phyloP scores from a whole-genome alignment of 495 filamentous ascomycete species.

The Penicillium turbatum region DNA sequence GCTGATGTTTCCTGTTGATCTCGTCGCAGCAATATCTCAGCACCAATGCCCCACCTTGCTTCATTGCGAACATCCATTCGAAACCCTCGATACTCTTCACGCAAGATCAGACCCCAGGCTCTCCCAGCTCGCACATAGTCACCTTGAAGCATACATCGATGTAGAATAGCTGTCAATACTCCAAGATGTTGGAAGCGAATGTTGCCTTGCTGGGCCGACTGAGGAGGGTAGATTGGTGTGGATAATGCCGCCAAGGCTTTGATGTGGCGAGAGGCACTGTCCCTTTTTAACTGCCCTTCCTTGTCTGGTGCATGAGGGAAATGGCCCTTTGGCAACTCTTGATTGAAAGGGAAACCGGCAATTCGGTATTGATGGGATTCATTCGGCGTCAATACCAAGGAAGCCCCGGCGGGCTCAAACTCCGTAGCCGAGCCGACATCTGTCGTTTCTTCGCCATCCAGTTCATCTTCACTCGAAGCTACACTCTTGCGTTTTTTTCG shows the following conservation, averaged over 20 bases:
- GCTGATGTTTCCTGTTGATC: slow-evolving; percentile 21
- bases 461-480: slow-evolving; percentile 27
- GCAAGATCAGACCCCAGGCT: slow-evolving; percentile 61
- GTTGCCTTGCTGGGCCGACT: slow-evolving; percentile 34
- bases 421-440: slow-evolving; percentile 33
- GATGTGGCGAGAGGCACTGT: slow-evolving; percentile 13
- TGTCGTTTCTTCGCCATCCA: slow-evolving; percentile 28
- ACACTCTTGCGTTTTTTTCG: slow-evolving; percentile 39
- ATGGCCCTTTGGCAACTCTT: slow-evolving; percentile 39
- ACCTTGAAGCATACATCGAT: slow-evolving; percentile 55
- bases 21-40: slow-evolving; percentile 58
- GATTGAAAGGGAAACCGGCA: slow-evolving; percentile 42
- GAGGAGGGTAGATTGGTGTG: slow-evolving; percentile 34
- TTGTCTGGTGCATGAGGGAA: slow-evolving; percentile 41
- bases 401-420: slow-evolving; percentile 15
- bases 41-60: slow-evolving; percentile 64
- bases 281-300: slow-evolving; percentile 5
- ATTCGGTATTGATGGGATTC: slow-evolving; percentile 46
- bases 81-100: slow-evolving; percentile 47
- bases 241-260: slow-evolving; percentile 29
- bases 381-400: slow-evolving; percentile 40
- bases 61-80: slow-evolving; percentile 52
- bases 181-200: slow-evolving; percentile 55
- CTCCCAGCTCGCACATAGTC: slow-evolving; percentile 60
- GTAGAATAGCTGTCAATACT: slow-evolving; percentile 57